These are phyloP conservation scores for Arthrobotrys megalospora DNA, from an alignment of 2,329 filamentous ascomycete genomes.

Conservation along the genomic window DNA sequence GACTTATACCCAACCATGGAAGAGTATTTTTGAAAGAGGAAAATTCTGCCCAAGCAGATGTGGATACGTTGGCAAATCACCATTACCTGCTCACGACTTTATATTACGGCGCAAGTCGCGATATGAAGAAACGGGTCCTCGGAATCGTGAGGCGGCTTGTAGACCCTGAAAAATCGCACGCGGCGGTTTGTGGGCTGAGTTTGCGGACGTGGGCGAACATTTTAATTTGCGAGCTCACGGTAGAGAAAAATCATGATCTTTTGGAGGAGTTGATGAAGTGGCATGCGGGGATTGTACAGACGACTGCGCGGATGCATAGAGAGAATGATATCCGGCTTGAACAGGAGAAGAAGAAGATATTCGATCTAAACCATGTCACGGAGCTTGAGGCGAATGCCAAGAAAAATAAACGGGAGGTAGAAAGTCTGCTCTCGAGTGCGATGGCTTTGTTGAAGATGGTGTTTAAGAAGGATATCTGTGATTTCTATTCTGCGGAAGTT, in stretches of 20 bases:
- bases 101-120: slow-evolving; percentile 76
- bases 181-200: slow-evolving; percentile 78
- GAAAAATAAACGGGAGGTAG: slow-evolving; percentile 27
- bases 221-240: slow-evolving; percentile 73
- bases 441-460: slow-evolving; percentile 22
- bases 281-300: slow-evolving; percentile 74
- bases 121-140: slow-evolving; percentile 65
- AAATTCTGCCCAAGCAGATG: slow-evolving; percentile 73
- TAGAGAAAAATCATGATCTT: slow-evolving; percentile 67
- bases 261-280: slow-evolving; percentile 72
- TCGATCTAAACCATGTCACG: slow-evolving; percentile 10
- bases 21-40: slow-evolving; percentile 77
- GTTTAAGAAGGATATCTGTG: slow-evolving; percentile 36
- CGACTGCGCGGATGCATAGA: slow-evolving; percentile 74
- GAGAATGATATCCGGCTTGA: slow-evolving; percentile 69
- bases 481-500: slow-evolving; percentile 41
- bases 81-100: slow-evolving; percentile 78
- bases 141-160: slow-evolving; percentile 74
- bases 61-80: slow-evolving; percentile 78
- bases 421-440: slow-evolving; percentile 27
- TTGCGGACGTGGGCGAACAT: slow-evolving; percentile 76
- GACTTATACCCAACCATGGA: slow-evolving; percentile 77
- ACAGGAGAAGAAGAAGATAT: slow-evolving; percentile 14
- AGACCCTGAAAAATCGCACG: slow-evolving; percentile 75
- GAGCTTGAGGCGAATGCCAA: not conserved